Conservation (phyloP, 1,139 yeast genomes). For the Eremothecium cymbalariae region DNA sequence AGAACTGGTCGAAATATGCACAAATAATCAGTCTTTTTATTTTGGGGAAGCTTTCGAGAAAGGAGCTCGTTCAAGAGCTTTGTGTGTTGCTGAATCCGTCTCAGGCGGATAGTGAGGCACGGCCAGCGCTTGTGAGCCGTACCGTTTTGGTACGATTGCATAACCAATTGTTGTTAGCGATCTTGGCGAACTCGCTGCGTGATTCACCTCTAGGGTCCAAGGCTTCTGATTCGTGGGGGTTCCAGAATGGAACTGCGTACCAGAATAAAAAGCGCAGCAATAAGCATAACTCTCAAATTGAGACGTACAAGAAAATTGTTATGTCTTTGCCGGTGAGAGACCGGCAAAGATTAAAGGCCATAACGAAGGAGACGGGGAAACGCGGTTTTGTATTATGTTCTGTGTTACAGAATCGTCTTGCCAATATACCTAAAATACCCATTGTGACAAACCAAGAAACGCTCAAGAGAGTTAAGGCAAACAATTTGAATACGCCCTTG, state of each 20-base stretch:
- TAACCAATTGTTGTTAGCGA: slow-evolving; percentile 71
- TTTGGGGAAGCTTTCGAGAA: slow-evolving; percentile 69
- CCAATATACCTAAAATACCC: slow-evolving; percentile 83
- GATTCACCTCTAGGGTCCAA: slow-evolving; percentile 33
- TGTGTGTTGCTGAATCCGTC: slow-evolving; percentile 21
- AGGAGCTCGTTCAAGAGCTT: slow-evolving; percentile 43
- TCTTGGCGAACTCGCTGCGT: slow-evolving; percentile 75
- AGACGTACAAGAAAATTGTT: slow-evolving; percentile 74
- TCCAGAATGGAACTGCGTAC: slow-evolving; percentile 23
- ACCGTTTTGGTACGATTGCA: slow-evolving; percentile 43
- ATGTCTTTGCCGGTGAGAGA: slow-evolving; percentile 82
- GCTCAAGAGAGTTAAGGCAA: slow-evolving; percentile 41
- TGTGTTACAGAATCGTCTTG: slow-evolving; percentile 73
- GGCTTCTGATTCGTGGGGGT: slow-evolving; percentile 29
- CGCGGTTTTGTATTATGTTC: slow-evolving; percentile 68
- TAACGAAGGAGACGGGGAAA: slow-evolving; percentile 76
- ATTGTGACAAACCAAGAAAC: slow-evolving; percentile 41
- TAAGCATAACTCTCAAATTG: slow-evolving; percentile 49
- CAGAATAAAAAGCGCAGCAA: slow-evolving; percentile 24
- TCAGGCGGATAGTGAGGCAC: slow-evolving; percentile 8
- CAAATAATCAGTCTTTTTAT: slow-evolving; percentile 67
- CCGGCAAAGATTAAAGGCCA: slow-evolving; percentile 72
- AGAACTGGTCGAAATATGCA: slow-evolving; percentile 80
- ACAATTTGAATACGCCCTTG: slow-evolving; percentile 44
- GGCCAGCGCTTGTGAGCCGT: slow-evolving; percentile 14